Conservation (phyloP, 306 rosid genomes). For the Senna siamea region DNA sequence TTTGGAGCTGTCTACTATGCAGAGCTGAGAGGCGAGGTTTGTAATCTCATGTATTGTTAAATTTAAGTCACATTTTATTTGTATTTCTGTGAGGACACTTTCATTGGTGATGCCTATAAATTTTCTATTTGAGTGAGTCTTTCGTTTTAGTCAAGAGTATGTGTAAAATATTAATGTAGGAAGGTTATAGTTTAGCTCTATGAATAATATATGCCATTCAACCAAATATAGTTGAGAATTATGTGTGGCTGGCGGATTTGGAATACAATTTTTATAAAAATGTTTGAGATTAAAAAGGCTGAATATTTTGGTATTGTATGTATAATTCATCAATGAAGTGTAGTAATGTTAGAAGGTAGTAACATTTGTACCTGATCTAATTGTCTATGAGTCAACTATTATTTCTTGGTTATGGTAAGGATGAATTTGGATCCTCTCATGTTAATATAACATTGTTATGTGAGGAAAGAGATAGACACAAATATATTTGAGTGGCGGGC, state of each 20-base stretch:
- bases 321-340: too few relatives aligned
- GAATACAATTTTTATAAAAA: not conserved
- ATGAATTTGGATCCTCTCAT: too few relatives aligned
- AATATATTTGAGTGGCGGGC: too few relatives aligned
- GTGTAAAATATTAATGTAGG: not conserved
- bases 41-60: slow-evolving; percentile 32
- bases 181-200: not conserved
- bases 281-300: too few relatives aligned
- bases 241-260: not conserved
- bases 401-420: not conserved
- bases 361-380: too few relatives aligned
- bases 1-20: slow-evolving; percentile 87
- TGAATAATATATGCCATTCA: not conserved
- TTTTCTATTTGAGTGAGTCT: not conserved
- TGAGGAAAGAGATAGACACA: too few relatives aligned
- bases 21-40: slow-evolving; percentile 93
- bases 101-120: not conserved
- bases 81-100: not conserved
- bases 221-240: not conserved
- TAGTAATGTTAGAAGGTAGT: too few relatives aligned
- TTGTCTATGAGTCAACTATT: not conserved
- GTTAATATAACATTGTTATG: too few relatives aligned
- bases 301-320: too few relatives aligned
- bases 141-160: not conserved
- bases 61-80: not conserved